Percentiles rank a stretch among this genome's conserved stretches.
Conservation (phyloP, 2,329 filamentous ascomycete genomes). For the Fusarium sarcochroum region DNA sequence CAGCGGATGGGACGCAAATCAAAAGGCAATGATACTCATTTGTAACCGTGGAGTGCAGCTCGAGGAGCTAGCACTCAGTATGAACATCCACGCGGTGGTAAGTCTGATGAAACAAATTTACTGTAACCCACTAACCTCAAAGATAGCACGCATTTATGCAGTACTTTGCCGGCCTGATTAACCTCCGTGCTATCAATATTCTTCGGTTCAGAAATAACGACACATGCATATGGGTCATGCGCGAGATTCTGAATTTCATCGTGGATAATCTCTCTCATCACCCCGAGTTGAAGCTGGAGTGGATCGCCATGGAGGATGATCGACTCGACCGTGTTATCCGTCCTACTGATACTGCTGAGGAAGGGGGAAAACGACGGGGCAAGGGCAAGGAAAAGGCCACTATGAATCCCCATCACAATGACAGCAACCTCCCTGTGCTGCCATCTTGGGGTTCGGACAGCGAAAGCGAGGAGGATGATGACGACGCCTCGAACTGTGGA, state of each 20-base stretch:
- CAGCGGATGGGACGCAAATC: constrained; percentile 69
- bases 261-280: constrained; percentile 71
- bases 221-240: constrained; percentile 68
- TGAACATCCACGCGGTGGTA: constrained; percentile 69
- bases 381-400: constrained; percentile 56
- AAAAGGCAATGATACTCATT: constrained; percentile 67
- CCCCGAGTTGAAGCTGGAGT: constrained; percentile 69
- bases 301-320: constrained; percentile 68
- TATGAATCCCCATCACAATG: constrained; percentile 25
- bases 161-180: constrained; percentile 61
- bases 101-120: constrained; percentile 47
- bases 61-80: constrained; percentile 69
- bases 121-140: constrained; percentile 18
- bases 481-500: constrained; percentile 50
- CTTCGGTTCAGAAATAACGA: constrained; percentile 68
- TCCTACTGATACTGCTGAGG: constrained; percentile 51
- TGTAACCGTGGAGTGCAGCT: constrained; percentile 64
- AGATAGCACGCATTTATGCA: constrained; percentile 70
- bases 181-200: constrained; percentile 69
- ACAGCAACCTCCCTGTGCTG: constrained; percentile 48
- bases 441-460: constrained; percentile 52
- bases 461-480: constrained; percentile 53
- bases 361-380: constrained; percentile 48
- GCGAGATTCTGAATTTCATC: constrained; percentile 70
- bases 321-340: constrained; percentile 65